Evolutionary conservation across 345 rosid species (phyloP), one percentile per base, ranked within the genome.

Genomic region (Boechera retrofracta): DNA sequence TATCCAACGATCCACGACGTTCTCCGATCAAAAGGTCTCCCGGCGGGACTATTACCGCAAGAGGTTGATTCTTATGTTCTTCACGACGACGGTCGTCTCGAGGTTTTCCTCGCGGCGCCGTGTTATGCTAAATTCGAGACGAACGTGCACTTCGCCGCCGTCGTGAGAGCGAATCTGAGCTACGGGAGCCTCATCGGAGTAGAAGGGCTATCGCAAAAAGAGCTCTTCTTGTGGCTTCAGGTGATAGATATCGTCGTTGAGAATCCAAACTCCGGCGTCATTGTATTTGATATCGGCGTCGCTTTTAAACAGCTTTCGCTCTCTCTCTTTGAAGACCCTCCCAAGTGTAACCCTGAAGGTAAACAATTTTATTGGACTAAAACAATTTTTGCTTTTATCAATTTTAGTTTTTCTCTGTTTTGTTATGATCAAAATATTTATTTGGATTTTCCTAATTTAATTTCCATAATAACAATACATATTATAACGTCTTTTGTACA

Each of bases 271-370:
- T 89, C 97, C 18, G 98, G 99, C 5, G 86, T 95, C 49, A 95
- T 95, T n/a, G 64, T 87, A 44, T 87, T 95, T 47, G 99, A 95
- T 79, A 92, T 95, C 57, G 99, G 92, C 2, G 83, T 90, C n/a
- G 99, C 98, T 47, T 86, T 76, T 31, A 95, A 95, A 68, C 96
- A 92, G 36, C 79, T 95, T 10, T 87, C 99, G 2, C 51, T 88
- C 4, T 89, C 99, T 26, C 88, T 95, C 75, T 92, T 95, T 59
- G 99, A 95, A 84, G 86, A 80, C 8, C 99, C 98, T 4, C 99
- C 98, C 12, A 64, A 69, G 48, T 95, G 99, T 71, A 85, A 67
- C 48, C 87, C 91, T 41, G 32, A 39, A 82, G 92, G 92, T 86
- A 78, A 31, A 7, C 6, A 41, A 3, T 6, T 11, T 44, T 12